Percentiles rank a stretch among this genome's conserved stretches.
These are phyloP conservation scores for Orbilia oligospora DNA, from an alignment of 2,329 filamentous ascomycete genomes.

Conservation along the genomic window DNA sequence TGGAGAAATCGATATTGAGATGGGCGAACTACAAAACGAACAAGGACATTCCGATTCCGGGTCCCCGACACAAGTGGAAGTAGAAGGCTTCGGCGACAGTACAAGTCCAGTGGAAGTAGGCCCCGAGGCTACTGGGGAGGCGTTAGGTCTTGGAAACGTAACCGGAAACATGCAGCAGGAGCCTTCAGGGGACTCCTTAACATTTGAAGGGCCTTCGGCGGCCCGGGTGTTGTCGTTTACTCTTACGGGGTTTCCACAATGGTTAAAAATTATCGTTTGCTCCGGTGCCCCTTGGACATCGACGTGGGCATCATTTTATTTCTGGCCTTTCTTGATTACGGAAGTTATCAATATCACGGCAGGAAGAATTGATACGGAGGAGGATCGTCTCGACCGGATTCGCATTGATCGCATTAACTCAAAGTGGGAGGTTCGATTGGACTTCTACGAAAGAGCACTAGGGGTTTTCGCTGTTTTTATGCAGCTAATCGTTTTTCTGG, in stretches of 20 bases:
- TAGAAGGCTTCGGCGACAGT: too few species aligned
- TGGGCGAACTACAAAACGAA: background rate
- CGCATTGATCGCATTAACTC: background rate
- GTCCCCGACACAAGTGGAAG: too few species aligned
- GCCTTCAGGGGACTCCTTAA: too few species aligned
- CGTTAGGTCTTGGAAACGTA: too few species aligned
- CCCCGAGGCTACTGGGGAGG: too few species aligned
- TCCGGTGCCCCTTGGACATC: conserved; percentile 7
- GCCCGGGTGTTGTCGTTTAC: background rate
- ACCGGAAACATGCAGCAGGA: too few species aligned
- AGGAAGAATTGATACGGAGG: background rate
- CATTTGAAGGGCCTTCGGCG: too few species aligned
- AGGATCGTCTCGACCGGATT: background rate
- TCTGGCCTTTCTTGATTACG: conserved; percentile 5
- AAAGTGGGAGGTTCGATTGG: background rate
- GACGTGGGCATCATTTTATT: conserved; percentile 18
- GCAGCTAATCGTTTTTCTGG: background rate
- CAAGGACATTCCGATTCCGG: too few species aligned
- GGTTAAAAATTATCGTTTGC: conserved; percentile 4
- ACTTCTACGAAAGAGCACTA: background rate
- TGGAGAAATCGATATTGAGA: too few species aligned
- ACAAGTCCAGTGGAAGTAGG: too few species aligned
- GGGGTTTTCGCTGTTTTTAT: background rate
- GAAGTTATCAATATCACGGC: background rate
- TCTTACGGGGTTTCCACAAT: background rate